Evolutionary conservation across 1,284 basidiomycete species (phyloP), one percentile per base, ranked within the genome.

Genomic region (Heterobasidion annosum): DNA sequence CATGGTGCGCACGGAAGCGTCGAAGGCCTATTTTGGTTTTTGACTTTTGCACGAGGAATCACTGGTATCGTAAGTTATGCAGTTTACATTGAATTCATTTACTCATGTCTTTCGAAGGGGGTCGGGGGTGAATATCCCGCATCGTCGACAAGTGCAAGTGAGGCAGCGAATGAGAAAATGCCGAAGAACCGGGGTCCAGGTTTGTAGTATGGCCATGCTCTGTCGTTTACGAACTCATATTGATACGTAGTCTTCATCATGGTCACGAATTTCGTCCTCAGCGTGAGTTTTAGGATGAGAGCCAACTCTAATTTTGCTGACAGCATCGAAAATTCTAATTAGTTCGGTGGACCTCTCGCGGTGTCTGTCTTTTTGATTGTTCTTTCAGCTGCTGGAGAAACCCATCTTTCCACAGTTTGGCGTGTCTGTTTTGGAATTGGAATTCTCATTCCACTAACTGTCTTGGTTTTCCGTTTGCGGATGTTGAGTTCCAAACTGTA

Each of bases 81-180:
- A 34, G 50, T 13, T 51, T 58, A 56, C 34, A 47, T 35, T 37
- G 45, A 13, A 48, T 44, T n/a, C 15, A 35, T 34, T 19, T 10
- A 34, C 52, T 57, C 32, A 54, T 44, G 42, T 13, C 15, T 50
- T 45, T 37, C 50, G 42, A 42, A 83, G 79, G 83, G 85, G 55
- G 85, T 85, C 6, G 85, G 87, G 25, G 87, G 88, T 12, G 87
- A 91, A 70, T 91, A 91, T 65, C 86, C 88, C 0, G 84, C 85
- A 2, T 85, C 82, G 10, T 82, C 79, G 1, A 81, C 84, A 0
- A 77, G 75, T 34, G 85, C 85, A 1, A 81, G 77, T 45, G 86
- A 90, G 64, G 81, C 85, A 35, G 84, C 85, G 9, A 90, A 91
- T 62, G 87, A 91, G 68, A 79, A 77, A 58, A 80, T 79, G 67